A percentile compares a stretch with the other conserved stretches of the same genome.
phyloP scores from a whole-genome alignment of 2,329 filamentous ascomycete species.

The Phoma sp. region DNA sequence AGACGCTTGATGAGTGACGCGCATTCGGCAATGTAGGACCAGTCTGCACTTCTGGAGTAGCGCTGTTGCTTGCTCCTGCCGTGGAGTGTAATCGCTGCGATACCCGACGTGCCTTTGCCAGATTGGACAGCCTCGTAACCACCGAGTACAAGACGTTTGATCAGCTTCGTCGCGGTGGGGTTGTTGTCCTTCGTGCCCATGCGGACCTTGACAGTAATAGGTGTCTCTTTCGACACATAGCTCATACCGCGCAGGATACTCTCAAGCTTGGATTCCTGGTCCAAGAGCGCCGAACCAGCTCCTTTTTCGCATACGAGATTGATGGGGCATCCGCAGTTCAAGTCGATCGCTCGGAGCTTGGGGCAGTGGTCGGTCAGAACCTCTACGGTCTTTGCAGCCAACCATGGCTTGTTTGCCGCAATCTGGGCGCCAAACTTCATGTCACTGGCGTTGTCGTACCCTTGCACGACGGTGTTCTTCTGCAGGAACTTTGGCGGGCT shows the following conservation, averaged over 20 bases:
- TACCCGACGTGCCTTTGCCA: constrained; percentile 70
- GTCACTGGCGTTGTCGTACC: constrained; percentile 83
- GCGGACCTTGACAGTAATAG: constrained; percentile 93
- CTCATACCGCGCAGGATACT: constrained; percentile 98
- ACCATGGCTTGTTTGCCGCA: constrained; percentile 88
- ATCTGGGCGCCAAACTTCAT: constrained; percentile 92
- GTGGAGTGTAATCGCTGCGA: constrained; percentile 94
- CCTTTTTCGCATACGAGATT: constrained; percentile 90
- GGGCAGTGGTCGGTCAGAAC: constrained; percentile 78
- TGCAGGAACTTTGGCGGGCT: constrained; percentile 71
- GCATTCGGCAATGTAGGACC: constrained; percentile 91
- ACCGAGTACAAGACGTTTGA: constrained; percentile 83
- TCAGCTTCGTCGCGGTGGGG: constrained; percentile 80
- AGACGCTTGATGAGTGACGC: constrained; percentile 82
- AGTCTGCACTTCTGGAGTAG: constrained; percentile 91
- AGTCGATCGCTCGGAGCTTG: constrained; percentile 84
- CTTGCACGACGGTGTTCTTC: constrained; percentile 65
- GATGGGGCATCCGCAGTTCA: constrained; percentile 98
- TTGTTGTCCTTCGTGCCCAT: constrained; percentile 83
- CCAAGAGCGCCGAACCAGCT: constrained; percentile 90
- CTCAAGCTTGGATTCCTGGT: constrained; percentile 84
- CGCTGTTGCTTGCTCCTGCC: constrained; percentile 92
- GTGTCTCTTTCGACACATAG: constrained; percentile 84
- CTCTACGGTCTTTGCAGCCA: constrained; percentile 87
- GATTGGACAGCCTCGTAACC: constrained; percentile 71